phyloP scores from a whole-genome alignment of 2,329 filamentous ascomycete species.

The Fusarium sarcochroum region DNA sequence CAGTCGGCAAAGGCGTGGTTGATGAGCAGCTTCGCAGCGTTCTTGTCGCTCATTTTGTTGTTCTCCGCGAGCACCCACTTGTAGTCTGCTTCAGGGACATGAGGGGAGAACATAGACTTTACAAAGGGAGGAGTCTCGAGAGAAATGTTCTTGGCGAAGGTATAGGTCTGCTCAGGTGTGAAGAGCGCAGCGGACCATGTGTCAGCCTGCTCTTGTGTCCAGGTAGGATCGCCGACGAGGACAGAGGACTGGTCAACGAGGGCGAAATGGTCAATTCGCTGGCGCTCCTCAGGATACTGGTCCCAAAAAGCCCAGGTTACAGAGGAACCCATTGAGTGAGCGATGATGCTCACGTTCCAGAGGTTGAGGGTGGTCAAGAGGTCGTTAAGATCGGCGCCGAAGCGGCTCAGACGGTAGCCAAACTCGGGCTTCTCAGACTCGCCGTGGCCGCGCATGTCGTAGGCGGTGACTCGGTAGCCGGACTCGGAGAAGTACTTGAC shows the following conservation, averaged over 20 bases:
- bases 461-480: conserved; percentile 51
- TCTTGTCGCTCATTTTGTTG: conserved; percentile 46
- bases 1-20: conserved; percentile 41
- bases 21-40: conserved; percentile 46
- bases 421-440: conserved; percentile 52
- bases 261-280: conserved; percentile 47
- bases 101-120: conserved; percentile 45
- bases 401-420: conserved; percentile 50
- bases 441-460: conserved; percentile 53
- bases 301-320: conserved; percentile 54
- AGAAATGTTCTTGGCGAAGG: conserved; percentile 34
- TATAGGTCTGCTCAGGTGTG: conserved; percentile 29
- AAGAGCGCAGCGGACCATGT: conserved; percentile 43
- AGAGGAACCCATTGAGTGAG: conserved; percentile 55
- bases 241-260: conserved; percentile 50
- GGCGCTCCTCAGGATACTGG: conserved; percentile 44
- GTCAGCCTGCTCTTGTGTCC: conserved; percentile 44
- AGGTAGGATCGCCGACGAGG: conserved; percentile 48
- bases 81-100: conserved; percentile 41
- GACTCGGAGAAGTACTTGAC: conserved; percentile 46
- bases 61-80: conserved; percentile 46
- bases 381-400: conserved; percentile 50
- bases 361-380: conserved; percentile 50
- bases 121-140: conserved; percentile 35
- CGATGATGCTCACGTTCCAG: conserved; percentile 49